These are phyloP conservation scores for Syzygium malaccense DNA, from an alignment of 441 rosid species.

Conservation along the genomic window DNA sequence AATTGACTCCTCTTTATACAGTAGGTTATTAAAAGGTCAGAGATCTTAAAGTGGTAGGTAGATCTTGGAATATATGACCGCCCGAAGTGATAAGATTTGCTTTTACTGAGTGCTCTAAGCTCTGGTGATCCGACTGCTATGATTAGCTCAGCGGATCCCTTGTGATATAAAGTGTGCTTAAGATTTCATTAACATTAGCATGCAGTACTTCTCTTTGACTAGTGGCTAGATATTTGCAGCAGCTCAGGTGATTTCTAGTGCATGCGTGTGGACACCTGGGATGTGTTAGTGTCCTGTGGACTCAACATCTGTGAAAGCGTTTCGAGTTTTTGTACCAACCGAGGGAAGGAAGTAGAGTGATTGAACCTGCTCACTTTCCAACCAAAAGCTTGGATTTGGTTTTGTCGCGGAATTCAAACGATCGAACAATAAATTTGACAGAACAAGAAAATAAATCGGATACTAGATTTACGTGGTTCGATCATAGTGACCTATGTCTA, in stretches of 20 bases:
- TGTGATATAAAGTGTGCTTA: background rate
- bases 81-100: background rate
- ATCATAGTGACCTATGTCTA: no score
- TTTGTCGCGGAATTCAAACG: no score
- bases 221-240: background rate
- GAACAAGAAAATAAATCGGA: no score
- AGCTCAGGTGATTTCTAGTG: background rate
- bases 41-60: background rate
- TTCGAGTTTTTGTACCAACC: background rate
- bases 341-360: background rate
- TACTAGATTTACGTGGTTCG: no score
- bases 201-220: background rate
- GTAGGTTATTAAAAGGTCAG: background rate
- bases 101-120: background rate
- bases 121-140: background rate
- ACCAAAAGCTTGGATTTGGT: background rate
- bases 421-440: no score
- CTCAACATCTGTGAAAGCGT: background rate
- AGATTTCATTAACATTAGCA: background rate
- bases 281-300: background rate
- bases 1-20: background rate
- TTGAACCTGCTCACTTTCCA: background rate
- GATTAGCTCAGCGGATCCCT: background rate
- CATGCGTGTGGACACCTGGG: background rate
- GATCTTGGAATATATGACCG: background rate